These are phyloP conservation scores for Fusarium annulatum DNA, from an alignment of 2,329 filamentous ascomycete species.

Conservation along the genomic window DNA sequence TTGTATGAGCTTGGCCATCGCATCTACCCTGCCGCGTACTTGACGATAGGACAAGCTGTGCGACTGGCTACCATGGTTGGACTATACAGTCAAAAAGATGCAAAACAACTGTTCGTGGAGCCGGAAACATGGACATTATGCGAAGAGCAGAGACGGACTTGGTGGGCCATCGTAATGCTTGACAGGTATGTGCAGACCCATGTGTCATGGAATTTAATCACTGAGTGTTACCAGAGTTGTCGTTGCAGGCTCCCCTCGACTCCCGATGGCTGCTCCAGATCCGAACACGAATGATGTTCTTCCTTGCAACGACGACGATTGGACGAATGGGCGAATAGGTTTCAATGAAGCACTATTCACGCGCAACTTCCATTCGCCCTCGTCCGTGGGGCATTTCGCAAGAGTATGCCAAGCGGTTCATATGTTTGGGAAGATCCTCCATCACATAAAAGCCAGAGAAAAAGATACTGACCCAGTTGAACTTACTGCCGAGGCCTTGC, in stretches of 20 bases:
- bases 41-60: background rate
- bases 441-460: background rate
- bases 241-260: background rate
- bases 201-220: fast-evolving
- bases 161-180: background rate
- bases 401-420: background rate
- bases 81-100: background rate
- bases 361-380: background rate
- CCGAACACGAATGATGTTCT: background rate
- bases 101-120: background rate
- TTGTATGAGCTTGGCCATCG: background rate
- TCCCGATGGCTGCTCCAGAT: background rate
- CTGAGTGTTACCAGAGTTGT: background rate
- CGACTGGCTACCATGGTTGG: background rate
- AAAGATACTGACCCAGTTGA: background rate
- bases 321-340: background rate
- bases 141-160: background rate
- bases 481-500: background rate
- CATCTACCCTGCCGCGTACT: background rate
- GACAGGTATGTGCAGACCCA: background rate
- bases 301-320: background rate
- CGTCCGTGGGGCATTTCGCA: background rate
- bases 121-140: background rate
- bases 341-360: background rate
- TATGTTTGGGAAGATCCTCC: background rate